Evolutionary conservation across 1,284 basidiomycete species (phyloP), one percentile per base, ranked within the genome.

Genomic region (Wolfiporia cocos): DNA sequence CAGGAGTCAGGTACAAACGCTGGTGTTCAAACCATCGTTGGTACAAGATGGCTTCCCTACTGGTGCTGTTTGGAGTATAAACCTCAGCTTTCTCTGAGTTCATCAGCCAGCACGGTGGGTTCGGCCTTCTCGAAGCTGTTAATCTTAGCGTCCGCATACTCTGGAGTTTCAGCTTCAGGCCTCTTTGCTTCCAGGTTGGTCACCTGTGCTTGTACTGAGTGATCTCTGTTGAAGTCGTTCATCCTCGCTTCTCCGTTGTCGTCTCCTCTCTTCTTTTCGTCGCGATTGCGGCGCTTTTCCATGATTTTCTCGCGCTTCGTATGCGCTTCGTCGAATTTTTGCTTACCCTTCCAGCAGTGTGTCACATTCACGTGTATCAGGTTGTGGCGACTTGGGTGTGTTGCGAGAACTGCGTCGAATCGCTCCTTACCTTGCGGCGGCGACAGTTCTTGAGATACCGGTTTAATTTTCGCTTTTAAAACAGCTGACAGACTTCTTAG

Each of bases 381-480:
- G 37, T 65, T 64, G 45, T 68, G 66, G 22, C 60, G 49, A 30
- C 67, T 70, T 3, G 67, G 66, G 43, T 68, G 67, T 11, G 66
- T 67, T 14, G 62, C 66, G 12, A 58, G 59, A 36, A 60, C 52
- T n/a, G 51, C 47, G 23, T 50, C 52, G 10, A 48, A 46, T 35
- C 62, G 63, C 23, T 58, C 56, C 0, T n/a, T n/a, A n/a, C n/a
- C n/a, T n/a, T n/a, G n/a, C n/a, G 63, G 62, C 7, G 67, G 60
- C 11, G 38, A 31, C 26, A 49, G 34, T 37, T 35, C 34, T 42
- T 55, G 26, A n/a, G 51, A 34, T 3, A 50, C 46, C 12, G 53
- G 31, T 11, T 47, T 55, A 24, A 48, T 35, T 5, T 39, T 39
- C 28, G 49, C 35, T n/a, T 15, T 20, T 6, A 41, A 5, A 19